These are phyloP conservation scores for Aspergillus unguis DNA, from an alignment of 2,329 filamentous ascomycete species.

Conservation along the genomic window DNA sequence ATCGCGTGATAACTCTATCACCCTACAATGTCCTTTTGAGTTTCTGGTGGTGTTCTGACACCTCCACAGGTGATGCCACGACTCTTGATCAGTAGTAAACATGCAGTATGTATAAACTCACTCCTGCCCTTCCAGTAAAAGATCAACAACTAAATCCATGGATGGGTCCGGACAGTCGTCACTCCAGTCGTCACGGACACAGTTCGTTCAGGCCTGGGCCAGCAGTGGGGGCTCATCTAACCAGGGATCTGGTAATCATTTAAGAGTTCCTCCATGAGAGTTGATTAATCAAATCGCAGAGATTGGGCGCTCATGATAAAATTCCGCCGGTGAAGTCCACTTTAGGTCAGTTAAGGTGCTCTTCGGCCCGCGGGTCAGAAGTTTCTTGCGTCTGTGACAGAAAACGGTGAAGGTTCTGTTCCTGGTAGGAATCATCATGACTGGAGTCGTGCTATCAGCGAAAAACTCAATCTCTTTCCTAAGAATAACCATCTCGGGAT, in stretches of 20 bases:
- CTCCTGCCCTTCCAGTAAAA: conserved; percentile 1
- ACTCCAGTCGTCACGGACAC: conserved; percentile 1
- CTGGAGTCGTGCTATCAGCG: neutral
- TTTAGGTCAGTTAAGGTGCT: neutral
- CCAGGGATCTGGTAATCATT: conserved; percentile 15
- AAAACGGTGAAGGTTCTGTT: neutral
- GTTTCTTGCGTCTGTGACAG: conserved; percentile 6
- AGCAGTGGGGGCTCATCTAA: conserved; percentile 8
- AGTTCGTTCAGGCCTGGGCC: conserved; percentile 9
- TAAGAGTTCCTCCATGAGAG: too few relatives aligned
- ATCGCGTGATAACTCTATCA: too few relatives aligned
- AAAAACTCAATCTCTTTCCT: neutral
- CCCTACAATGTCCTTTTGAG: too few relatives aligned
- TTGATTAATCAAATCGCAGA: neutral
- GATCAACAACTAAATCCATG: conserved; percentile 4
- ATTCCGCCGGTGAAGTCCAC: neutral
- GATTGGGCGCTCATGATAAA: neutral
- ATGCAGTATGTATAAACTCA: neutral
- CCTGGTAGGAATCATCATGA: neutral
- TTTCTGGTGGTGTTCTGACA: too few relatives aligned
- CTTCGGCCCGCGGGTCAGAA: conserved; percentile 1
- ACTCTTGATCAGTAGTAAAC: too few relatives aligned
- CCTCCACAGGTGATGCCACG: too few relatives aligned
- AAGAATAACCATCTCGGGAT: neutral
- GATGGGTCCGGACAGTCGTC: conserved; percentile 1